Percentiles rank a stretch among this genome's conserved stretches.
Conservation (phyloP, 2,329 filamentous ascomycete genomes). For the Neospermospora avenae region DNA sequence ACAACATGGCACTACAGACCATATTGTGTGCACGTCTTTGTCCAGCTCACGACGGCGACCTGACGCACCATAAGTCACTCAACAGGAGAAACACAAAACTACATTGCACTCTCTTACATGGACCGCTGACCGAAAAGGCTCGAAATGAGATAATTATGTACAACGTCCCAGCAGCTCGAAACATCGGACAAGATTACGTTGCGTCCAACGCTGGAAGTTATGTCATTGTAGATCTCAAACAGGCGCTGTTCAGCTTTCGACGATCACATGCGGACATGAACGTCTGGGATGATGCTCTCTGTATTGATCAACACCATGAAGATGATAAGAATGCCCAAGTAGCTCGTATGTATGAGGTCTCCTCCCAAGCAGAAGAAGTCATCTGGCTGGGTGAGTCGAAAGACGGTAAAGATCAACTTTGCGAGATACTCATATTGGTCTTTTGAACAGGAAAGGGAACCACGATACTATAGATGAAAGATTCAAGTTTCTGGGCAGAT, state of each 20-base stretch:
- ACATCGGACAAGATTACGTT: not conserved
- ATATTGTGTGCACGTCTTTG: constrained; percentile 13
- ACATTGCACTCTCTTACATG: constrained; percentile 15
- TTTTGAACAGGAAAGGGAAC: too few species aligned
- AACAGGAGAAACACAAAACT: not conserved
- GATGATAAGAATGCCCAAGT: constrained; percentile 16
- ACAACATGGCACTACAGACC: not conserved
- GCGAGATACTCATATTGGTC: too few species aligned
- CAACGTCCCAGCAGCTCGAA: not conserved
- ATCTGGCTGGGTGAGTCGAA: constrained; percentile 23
- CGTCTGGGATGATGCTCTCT: constrained; percentile 21
- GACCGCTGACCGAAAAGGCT: not conserved
- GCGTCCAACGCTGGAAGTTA: not conserved
- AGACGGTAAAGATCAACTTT: not conserved
- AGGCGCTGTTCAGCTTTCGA: constrained; percentile 10
- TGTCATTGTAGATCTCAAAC: constrained; percentile 11
- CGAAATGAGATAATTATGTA: not conserved
- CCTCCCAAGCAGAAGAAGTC: constrained; percentile 13
- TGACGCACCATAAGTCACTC: not conserved
- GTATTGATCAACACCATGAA: constrained; percentile 19
- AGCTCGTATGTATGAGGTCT: constrained; percentile 18
- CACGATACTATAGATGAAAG: too few species aligned
- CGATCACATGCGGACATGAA: not conserved
- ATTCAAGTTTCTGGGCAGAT: constrained; percentile 13
- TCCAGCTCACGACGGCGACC: not conserved